Base-by-base conservation (phyloP, 1,139 yeast species). In the Candida glucosophila region DNA sequence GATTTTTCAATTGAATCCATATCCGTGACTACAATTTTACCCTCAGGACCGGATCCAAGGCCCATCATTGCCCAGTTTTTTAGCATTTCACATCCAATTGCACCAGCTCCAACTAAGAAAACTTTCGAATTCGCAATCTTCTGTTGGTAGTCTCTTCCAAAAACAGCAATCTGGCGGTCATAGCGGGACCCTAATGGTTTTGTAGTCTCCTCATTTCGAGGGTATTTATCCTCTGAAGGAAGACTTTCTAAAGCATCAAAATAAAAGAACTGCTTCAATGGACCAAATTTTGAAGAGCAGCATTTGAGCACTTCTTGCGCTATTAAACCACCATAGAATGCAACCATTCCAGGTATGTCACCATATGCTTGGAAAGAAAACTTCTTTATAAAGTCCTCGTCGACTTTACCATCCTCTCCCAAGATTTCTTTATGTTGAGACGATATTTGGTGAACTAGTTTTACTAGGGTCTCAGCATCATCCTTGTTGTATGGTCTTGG, bases 51-150 rank as follows among this genome's bases (percentile, higher is more conserved):
- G 14, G 93, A 67, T 17, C 95, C 97, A 30, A 90, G 63, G 25
- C 99, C 98, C 76, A 88, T 71, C 73, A 90, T 70, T 6, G 98
- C 96, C 97, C 97, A 90, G 49, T 86, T 88, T 58, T 90, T 90
- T 47, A 90, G 67, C 92, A 92, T 90, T 59, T 90, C 99, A 60
- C 99, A 90, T 24, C 99, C 99, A 64, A 90, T 90, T 20, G 99
- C 99, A 49, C 99, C 99, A 2, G 97, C 75, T 26, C 99, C 99
- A 22, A 90, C 98, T 39, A 90, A 64, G 53, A 90, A 90, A 4
- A 88, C 85, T 47, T 73, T 79, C 37, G 82, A 61, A 52, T 88
- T 83, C 23, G 83, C 73, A 34, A 90, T 57, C 26, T 61, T 63
- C 42, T 79, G 73, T 46, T 83, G 90, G 58, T 73, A 85, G 22